Conservation (phyloP, 176 grass and related monocot species). For the Triticum turgidum region DNA sequence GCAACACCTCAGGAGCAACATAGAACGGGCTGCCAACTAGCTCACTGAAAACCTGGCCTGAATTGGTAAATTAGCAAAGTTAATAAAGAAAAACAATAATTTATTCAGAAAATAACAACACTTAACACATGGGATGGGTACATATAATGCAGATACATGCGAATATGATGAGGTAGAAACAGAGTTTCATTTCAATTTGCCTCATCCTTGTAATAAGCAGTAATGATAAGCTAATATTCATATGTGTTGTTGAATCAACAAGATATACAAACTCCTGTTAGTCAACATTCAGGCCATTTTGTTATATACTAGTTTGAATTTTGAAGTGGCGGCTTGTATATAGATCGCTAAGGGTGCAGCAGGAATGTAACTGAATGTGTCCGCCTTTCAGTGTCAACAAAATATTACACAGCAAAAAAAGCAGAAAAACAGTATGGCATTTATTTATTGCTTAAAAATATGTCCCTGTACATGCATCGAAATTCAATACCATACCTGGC, state of each 20-base stretch:
- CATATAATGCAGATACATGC: not conserved
- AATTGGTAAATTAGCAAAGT: conserved; percentile 5
- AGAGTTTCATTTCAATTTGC: not conserved
- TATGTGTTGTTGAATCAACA: not conserved
- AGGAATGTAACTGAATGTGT: not conserved
- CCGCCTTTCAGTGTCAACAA: not conserved
- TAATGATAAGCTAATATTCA: not conserved
- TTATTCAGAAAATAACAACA: not conserved
- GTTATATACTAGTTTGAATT: not conserved
- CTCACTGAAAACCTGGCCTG: conserved; percentile 81
- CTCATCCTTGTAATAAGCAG: not conserved
- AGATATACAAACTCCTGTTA: not conserved
- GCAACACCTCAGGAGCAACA: conserved; percentile 82
- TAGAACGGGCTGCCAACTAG: conserved; percentile 89
- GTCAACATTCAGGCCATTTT: not conserved
- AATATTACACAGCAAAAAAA: not conserved
- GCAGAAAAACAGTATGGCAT: not conserved
- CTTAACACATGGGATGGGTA: not conserved
- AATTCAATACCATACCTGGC: conserved; percentile 48
- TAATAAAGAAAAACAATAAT: not conserved
- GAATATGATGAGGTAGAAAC: not conserved
- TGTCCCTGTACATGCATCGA: not conserved
- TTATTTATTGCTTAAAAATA: not conserved
- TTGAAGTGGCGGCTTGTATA: not conserved
- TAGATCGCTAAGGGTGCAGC: not conserved